Conservation (phyloP, 2,329 filamentous ascomycete genomes). For the Microdochium nivale region DNA sequence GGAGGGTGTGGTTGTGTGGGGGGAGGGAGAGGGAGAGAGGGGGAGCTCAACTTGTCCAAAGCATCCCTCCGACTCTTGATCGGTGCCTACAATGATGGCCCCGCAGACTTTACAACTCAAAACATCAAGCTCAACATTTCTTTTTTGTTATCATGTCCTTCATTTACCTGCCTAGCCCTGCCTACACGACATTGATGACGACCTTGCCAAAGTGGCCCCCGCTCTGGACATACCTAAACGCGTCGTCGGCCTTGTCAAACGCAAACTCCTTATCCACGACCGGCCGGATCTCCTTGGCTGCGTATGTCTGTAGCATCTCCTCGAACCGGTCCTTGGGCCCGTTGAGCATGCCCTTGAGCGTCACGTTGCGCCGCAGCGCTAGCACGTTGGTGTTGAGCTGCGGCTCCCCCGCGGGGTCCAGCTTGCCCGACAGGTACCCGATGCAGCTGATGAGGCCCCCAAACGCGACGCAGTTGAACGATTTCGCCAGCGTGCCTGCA, state of each 20-base stretch:
- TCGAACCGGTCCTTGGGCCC: slow-evolving; percentile 48
- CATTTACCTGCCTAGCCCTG: too few relatives aligned
- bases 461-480: slow-evolving; percentile 43
- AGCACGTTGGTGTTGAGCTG: slow-evolving; percentile 44
- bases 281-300: slow-evolving; percentile 32
- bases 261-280: slow-evolving; percentile 38
- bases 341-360: slow-evolving; percentile 42
- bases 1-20: neutral
- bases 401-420: slow-evolving; percentile 39
- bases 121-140: too few relatives aligned
- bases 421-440: slow-evolving; percentile 33
- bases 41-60: too few relatives aligned
- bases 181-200: slow-evolving; percentile 29
- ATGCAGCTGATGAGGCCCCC: slow-evolving; percentile 42
- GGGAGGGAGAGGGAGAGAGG: too few relatives aligned
- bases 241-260: slow-evolving; percentile 37
- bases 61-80: too few relatives aligned
- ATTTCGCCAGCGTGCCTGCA: slow-evolving; percentile 39
- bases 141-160: too few relatives aligned
- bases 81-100: too few relatives aligned
- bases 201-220: slow-evolving; percentile 52
- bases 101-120: too few relatives aligned
- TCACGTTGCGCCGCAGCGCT: slow-evolving; percentile 25
- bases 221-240: slow-evolving; percentile 41
- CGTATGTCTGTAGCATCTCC: slow-evolving; percentile 42